Conservation (phyloP, 495 filamentous ascomycete species). For the Aspergillus affinis region DNA sequence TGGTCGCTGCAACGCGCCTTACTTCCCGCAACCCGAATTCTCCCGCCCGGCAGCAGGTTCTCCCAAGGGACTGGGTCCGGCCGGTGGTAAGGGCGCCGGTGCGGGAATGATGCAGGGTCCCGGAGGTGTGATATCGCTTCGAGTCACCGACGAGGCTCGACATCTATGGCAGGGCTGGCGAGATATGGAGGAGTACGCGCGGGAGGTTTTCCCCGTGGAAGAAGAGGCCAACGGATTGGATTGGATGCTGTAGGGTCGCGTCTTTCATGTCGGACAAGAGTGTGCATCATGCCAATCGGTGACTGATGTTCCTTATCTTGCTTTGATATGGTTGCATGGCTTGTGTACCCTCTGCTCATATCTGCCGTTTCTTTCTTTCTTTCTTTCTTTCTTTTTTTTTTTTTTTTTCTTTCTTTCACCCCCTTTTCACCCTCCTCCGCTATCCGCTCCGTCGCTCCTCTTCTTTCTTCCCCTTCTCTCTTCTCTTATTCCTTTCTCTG, state of each 20-base stretch:
- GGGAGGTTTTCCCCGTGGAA: constrained; percentile 92
- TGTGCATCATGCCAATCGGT: not conserved
- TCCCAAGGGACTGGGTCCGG: constrained; percentile 54
- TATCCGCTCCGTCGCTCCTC: constrained; percentile 6
- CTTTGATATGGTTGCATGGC: not conserved
- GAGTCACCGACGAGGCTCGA: constrained; percentile 70
- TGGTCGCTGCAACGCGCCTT: constrained; percentile 60
- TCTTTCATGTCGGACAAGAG: not conserved
- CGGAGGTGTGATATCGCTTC: constrained; percentile 49
- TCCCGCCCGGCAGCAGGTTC: constrained; percentile 46
- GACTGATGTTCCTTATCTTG: not conserved
- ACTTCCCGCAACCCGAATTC: constrained; percentile 58
- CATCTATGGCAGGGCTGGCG: constrained; percentile 88
- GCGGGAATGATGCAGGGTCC: constrained; percentile 57
- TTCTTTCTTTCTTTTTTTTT: constrained; percentile 9
- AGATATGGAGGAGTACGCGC: constrained; percentile 91
- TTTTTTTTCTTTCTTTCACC: constrained; percentile 6
- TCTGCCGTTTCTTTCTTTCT: constrained; percentile 5
- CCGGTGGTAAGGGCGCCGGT: constrained; percentile 62
- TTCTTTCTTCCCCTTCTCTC: constrained; percentile 8
- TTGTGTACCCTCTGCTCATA: not conserved
- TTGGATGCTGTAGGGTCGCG: constrained; percentile 69
- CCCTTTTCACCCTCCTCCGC: too few relatives aligned
- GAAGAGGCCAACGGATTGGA: constrained; percentile 89
- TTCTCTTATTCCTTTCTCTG: constrained; percentile 5